Base-by-base conservation (phyloP, 192 early-diverging fungal species). In the Mortierella hygrophila region DNA sequence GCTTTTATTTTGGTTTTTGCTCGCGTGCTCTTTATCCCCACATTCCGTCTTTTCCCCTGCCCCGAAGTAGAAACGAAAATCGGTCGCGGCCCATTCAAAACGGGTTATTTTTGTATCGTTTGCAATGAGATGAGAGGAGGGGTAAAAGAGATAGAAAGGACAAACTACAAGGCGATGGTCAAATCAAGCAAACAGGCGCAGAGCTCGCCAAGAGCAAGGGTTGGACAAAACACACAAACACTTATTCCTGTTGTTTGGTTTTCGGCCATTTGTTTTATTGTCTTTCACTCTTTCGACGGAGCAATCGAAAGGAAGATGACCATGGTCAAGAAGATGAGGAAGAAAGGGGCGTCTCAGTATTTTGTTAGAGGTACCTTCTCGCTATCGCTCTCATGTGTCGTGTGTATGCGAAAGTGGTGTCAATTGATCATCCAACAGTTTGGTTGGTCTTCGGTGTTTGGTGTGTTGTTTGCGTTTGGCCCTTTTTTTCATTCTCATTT, bases 1-100 rank as follows among this genome's bases (percentile, higher is more conserved):
- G 5, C 47, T 18, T 35, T 37, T 40, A 13, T 46, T 75, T 75
- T 71, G 6, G 21, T 18, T 75, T 57, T 9, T 57, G 73, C 73
- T 75, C 73, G 73, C 73, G 73, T 75, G 73, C 52, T 54, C 35
- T 40, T 54, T 35, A 20, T 55, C 52, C 71, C 73, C 73, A 75
- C 73, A 75, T 75, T 75, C 73, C 73, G 57, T 20, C 52, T 65
- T 32, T 63, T 7, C 55, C 55, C 55, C 10, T 52, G 18, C n/a
- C 55, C 11, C 26, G 29, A 65, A 65, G 26, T 32, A 65, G 8
- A 65, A 29, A 13, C 0, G 32, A 65, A 29, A 32, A 3, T 32
- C 8, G 60, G 60, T 65, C 60, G 60, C 60, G 60, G 60, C 60
- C 60, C 60, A 29, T 65, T 65, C 11, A 3, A 8, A 15, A 6